Base-by-base conservation (phyloP, 1,139 yeast genomes). In the Scheffersomyces lignicola region DNA sequence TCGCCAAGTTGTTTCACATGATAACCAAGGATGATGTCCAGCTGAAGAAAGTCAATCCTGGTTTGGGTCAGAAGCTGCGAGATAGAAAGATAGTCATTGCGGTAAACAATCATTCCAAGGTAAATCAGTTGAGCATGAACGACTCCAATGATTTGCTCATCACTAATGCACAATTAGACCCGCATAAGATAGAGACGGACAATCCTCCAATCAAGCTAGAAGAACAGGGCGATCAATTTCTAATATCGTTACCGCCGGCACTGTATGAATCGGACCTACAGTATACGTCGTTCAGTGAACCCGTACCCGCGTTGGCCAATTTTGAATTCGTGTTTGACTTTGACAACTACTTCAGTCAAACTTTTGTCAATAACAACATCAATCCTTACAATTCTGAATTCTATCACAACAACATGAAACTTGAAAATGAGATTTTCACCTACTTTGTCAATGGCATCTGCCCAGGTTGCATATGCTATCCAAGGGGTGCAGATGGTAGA, bases 401-500 rank as follows among this genome's bases (percentile, higher is more conserved):
- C 18, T 26, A 26, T 26, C 29, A 26, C 16, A 26, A 26, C 18
- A 26, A 26, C 18, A 9, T 15, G n/a, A 26, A 26, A 26, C 18
- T 26, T 16, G 29, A 26, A 26, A 11, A 16, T 26, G 29, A 26
- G 11, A 21, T 26, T 7, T 44, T 60, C 28, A 45, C 48, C 10
- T 64, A 62, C 40, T 60, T 62, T 45, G 47, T 58, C 27, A 52
- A 55, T 10, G 39, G 43, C 8, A 62, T 63, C n/a, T 60, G 62
- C 14, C 69, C 69, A 1, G 48, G 51, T 29, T 62, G 68, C 41
- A 57, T 63, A 17, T 62, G 69, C 31, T 61, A 57, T 41, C 54
- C 56, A 3, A 14, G 18, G n/a, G 20, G 34, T 28, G 13, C 6
- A 4, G 29, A 26, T 15, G 29, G 29, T 26, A 26, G 10, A 16